Conservation (phyloP, 1,139 yeast genomes). For the Nematodospora anomalae region DNA sequence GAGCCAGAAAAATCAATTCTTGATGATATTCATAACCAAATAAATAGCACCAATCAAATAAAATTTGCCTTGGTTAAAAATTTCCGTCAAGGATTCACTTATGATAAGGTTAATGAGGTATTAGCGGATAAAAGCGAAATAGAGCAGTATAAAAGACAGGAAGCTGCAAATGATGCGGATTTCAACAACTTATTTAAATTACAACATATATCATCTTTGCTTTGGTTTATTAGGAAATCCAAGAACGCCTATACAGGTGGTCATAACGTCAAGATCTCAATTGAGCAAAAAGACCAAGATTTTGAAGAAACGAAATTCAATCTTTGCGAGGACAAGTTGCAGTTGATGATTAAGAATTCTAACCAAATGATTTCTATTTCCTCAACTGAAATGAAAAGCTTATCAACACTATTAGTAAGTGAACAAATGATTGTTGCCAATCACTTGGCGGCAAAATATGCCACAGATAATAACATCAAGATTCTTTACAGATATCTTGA, state of each 20-base stretch:
- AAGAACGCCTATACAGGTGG: constrained; percentile 5
- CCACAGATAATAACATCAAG: constrained; percentile 48
- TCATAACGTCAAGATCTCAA: constrained; percentile 1
- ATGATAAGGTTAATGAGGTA: constrained; percentile 33
- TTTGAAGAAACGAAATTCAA: constrained; percentile 1
- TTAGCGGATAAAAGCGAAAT: constrained; percentile 20
- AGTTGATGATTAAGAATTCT: constrained; percentile 1
- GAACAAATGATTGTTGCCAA: constrained; percentile 85
- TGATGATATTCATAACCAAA: constrained; percentile 19
- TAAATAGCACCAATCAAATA: constrained; percentile 20
- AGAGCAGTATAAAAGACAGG: constrained; percentile 9
- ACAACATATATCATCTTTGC: constrained; percentile 27
- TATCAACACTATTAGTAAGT: constrained; percentile 52
- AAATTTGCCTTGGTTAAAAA: constrained; percentile 19
- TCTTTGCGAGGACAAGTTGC: neutral
- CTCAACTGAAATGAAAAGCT: neutral
- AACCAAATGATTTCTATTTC: constrained; percentile 5
- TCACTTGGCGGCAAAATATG: constrained; percentile 55
- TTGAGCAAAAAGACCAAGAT: neutral
- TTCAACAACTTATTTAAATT: constrained; percentile 29
- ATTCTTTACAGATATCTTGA: constrained; percentile 51
- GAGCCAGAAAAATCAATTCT: constrained; percentile 14
- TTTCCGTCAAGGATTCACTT: constrained; percentile 41
- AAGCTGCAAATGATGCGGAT: constrained; percentile 18
- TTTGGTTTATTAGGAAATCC: constrained; percentile 7